A percentile compares a stretch with the other conserved stretches of the same genome.
Conservation (phyloP, 1,284 basidiomycete species). For the Grifola frondosa region DNA sequence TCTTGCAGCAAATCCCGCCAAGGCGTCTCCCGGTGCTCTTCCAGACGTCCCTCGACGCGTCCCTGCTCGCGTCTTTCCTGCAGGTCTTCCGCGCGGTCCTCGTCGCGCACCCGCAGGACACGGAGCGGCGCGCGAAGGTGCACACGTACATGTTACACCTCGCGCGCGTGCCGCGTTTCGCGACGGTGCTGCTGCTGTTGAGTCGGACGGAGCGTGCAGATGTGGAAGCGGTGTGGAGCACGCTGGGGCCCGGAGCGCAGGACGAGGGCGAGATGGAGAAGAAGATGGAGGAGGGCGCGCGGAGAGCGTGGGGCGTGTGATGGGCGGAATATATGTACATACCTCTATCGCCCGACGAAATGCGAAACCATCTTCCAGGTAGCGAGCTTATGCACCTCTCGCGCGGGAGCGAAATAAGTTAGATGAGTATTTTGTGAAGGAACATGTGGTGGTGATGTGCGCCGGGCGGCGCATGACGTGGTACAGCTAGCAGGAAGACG, state of each 20-base stretch:
- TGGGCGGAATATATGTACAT: too few species aligned
- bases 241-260: constrained; percentile 17
- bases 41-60: constrained; percentile 64
- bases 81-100: constrained; percentile 45
- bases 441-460: too few species aligned
- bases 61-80: constrained; percentile 55
- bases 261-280: constrained; percentile 19
- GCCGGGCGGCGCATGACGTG: too few species aligned
- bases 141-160: constrained; percentile 53
- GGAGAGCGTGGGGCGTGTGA: constrained; percentile 21
- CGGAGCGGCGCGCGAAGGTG: constrained; percentile 25
- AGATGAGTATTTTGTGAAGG: too few species aligned
- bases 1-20: constrained; percentile 50
- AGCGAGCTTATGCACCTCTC: too few species aligned
- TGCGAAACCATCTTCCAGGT: too few species aligned
- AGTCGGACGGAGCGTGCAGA: constrained; percentile 46
- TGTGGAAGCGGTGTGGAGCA: constrained; percentile 27
- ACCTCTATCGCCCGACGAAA: too few species aligned
- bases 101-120: constrained; percentile 13
- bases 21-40: constrained; percentile 55
- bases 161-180: constrained; percentile 55
- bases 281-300: constrained; percentile 17
- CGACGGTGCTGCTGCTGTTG: constrained; percentile 62
- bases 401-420: too few species aligned
- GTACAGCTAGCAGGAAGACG: too few species aligned